Percentiles rank a stretch among this genome's conserved stretches.
Conservation (phyloP, 2,329 filamentous ascomycete species). For the Monosporascus sp. region DNA sequence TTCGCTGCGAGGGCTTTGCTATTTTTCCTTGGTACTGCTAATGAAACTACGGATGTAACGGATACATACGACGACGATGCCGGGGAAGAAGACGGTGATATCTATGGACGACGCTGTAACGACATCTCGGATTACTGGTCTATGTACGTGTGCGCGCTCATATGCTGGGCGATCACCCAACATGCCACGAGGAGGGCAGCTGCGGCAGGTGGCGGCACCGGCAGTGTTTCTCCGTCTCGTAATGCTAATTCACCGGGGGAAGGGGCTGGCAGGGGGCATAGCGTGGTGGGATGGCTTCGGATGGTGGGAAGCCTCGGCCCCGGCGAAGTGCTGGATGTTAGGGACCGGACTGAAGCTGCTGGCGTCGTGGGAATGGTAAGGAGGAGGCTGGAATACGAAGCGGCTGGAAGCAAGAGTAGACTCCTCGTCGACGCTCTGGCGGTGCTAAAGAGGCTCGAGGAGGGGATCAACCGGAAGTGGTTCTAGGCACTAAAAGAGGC, state of each 20-base stretch:
- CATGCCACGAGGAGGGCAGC: constrained; percentile 7
- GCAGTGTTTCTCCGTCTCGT: constrained; percentile 5
- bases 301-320: constrained; percentile 35
- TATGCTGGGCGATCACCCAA: constrained; percentile 54
- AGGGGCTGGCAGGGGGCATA: constrained; percentile 31
- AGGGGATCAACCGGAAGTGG: constrained; percentile 36
- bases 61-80: constrained; percentile 3
- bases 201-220: constrained; percentile 6
- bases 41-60: constrained; percentile 9
- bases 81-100: constrained; percentile 1
- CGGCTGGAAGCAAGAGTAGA: constrained; percentile 41
- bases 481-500: constrained; percentile 25
- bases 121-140: constrained; percentile 80
- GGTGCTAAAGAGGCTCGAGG: constrained; percentile 47
- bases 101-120: constrained; percentile 10
- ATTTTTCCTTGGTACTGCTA: constrained; percentile 33
- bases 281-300: constrained; percentile 28
- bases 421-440: constrained; percentile 48
- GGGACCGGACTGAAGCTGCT: constrained; percentile 36
- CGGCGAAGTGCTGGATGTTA: constrained; percentile 33
- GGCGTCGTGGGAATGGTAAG: constrained; percentile 44
- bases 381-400: constrained; percentile 43
- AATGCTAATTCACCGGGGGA: constrained; percentile 20
- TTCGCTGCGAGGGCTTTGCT: constrained; percentile 49
- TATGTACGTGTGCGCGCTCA: constrained; percentile 53